Evolutionary conservation across 225 moss, liverwort and hornwort species (phyloP).

Genomic region (Thuidium tamariscinum): DNA sequence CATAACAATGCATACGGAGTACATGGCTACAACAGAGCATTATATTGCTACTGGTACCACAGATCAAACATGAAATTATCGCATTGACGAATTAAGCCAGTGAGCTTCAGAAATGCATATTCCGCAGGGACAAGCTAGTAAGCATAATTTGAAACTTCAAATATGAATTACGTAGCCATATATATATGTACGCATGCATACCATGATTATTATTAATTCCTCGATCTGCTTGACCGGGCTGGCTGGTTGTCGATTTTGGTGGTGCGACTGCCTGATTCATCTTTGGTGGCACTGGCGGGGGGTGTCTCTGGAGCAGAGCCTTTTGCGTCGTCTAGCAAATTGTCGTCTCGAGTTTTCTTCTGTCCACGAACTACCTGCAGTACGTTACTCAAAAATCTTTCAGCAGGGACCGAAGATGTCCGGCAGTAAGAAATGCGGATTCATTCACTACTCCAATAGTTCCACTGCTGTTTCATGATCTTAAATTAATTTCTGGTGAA

Average conservation of each 20-base stretch:
- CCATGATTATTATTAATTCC: background rate
- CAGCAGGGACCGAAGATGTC: background rate
- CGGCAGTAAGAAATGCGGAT: background rate
- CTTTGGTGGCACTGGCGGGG: background rate
- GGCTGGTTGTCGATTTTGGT: background rate
- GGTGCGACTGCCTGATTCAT: background rate
- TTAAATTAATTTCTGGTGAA: background rate
- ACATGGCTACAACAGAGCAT: background rate
- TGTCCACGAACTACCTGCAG: conserved; percentile 6
- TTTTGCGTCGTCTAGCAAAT: background rate
- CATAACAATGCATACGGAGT: background rate
- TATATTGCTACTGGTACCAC: background rate
- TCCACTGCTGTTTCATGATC: background rate
- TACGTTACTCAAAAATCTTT: too few species aligned
- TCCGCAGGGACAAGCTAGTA: background rate
- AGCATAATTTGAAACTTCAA: background rate
- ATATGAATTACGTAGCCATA: background rate
- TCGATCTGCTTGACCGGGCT: background rate
- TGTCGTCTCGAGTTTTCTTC: background rate
- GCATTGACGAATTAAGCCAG: background rate
- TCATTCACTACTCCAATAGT: background rate
- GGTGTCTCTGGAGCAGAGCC: background rate
- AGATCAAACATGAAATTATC: background rate
- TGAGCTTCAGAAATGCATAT: background rate
- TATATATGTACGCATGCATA: background rate